phyloP scores from a whole-genome alignment of 345 rosid genomes.

The Sisymbrium altissimum region DNA sequence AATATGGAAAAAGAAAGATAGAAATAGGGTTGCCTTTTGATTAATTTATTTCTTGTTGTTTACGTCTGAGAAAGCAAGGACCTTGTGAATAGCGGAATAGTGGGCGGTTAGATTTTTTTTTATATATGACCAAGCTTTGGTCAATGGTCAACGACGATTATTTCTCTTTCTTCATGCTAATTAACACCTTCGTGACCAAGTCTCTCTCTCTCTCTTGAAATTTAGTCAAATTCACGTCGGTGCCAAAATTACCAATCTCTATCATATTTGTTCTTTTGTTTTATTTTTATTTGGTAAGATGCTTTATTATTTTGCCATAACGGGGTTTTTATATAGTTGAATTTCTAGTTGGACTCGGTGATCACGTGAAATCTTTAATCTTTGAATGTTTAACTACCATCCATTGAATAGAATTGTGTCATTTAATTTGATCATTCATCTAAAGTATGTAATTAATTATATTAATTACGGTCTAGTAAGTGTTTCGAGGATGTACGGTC shows the following conservation, averaged over 20 bases:
- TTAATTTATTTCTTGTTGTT: conserved; percentile 22
- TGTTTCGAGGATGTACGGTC: not conserved
- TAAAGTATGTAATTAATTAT: not conserved
- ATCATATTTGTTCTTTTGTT: not conserved
- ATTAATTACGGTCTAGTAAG: not conserved
- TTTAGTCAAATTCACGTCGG: conserved; percentile 35
- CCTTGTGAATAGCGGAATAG: conserved; percentile 29
- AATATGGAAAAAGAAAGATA: not conserved
- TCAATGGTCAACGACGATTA: conserved; percentile 38
- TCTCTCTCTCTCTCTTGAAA: conserved; percentile 24
- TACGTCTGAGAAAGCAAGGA: conserved; percentile 30
- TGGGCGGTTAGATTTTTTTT: conserved; percentile 24
- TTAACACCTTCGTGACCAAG: conserved; percentile 30
- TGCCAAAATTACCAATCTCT: conserved; percentile 20
- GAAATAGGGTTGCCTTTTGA: not conserved
- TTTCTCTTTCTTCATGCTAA: conserved; percentile 31
- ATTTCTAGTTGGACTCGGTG: conserved; percentile 9
- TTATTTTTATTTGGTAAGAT: not conserved
- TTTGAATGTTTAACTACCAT: not conserved
- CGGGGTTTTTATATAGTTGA: not conserved
- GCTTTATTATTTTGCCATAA: conserved; percentile 23
- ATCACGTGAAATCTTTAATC: conserved; percentile 13
- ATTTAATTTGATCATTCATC: not conserved
- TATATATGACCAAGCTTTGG: conserved; percentile 29
- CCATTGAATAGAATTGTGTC: conserved; percentile 6